Conservation (phyloP, 1,284 basidiomycete genomes). For the Microstroma glucosiphilum region DNA sequence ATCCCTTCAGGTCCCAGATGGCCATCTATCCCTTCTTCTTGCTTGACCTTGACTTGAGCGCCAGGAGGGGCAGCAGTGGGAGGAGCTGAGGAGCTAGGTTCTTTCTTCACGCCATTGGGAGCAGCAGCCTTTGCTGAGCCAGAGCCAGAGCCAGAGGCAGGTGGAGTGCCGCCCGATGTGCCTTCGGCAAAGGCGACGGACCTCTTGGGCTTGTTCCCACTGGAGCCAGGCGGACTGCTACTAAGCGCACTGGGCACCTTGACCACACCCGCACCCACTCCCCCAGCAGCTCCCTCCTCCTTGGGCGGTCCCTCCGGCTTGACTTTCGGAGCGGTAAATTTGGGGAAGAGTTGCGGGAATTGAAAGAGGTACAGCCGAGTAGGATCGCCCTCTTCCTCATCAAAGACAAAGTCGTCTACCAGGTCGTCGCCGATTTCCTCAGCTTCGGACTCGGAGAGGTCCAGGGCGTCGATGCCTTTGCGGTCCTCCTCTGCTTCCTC, state of each 20-base stretch:
- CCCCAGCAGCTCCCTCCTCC: not conserved
- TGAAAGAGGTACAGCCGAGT: slow-evolving; percentile 77
- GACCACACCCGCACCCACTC: not conserved
- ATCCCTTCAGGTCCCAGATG: slow-evolving; percentile 26
- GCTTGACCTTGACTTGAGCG: not conserved
- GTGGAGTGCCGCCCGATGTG: slow-evolving; percentile 26
- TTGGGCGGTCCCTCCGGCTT: not conserved
- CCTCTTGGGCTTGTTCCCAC: slow-evolving; percentile 12
- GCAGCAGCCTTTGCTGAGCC: not conserved
- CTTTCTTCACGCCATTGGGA: slow-evolving; percentile 6
- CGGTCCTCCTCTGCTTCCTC: slow-evolving; percentile 49
- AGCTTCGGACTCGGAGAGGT: slow-evolving; percentile 76
- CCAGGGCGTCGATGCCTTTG: slow-evolving; percentile 65
- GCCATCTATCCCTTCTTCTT: not conserved
- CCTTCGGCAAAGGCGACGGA: slow-evolving; percentile 38
- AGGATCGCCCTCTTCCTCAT: slow-evolving; percentile 21
- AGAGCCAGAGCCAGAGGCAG: not conserved
- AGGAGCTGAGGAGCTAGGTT: not conserved
- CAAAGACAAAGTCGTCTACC: slow-evolving; percentile 65
- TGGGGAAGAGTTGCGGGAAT: slow-evolving; percentile 81
- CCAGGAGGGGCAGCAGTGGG: not conserved
- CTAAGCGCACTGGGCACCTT: not conserved
- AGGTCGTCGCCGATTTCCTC: slow-evolving; percentile 80
- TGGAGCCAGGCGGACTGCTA: not conserved
- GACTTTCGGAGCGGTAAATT: slow-evolving; percentile 54